These are phyloP conservation scores for Rhytidiadelphus loreus DNA, from an alignment of 225 moss, liverwort and hornwort genomes.

Conservation along the genomic window DNA sequence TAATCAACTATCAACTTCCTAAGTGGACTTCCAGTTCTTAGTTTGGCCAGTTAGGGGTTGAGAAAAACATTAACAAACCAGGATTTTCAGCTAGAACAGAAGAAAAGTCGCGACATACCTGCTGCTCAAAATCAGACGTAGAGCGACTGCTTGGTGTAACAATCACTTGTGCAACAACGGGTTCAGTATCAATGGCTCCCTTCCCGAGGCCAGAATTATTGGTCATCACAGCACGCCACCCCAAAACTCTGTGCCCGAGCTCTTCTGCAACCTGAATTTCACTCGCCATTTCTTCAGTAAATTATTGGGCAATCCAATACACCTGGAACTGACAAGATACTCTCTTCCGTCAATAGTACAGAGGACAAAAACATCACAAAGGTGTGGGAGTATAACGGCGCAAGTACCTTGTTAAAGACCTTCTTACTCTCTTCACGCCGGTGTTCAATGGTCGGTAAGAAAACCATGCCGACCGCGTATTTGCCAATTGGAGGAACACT, in stretches of 20 bases:
- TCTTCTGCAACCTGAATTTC: constrained; percentile 55
- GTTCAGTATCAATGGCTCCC: constrained; percentile 71
- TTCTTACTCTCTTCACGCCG: constrained; percentile 51
- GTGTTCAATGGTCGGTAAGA: constrained; percentile 44
- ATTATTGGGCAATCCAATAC: not conserved
- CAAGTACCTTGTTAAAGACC: constrained; percentile 46
- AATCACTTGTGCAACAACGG: constrained; percentile 76
- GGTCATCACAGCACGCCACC: constrained; percentile 67
- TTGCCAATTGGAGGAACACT: constrained; percentile 48
- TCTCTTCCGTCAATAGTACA: not conserved
- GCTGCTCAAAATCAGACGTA: constrained; percentile 51
- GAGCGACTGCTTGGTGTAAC: constrained; percentile 51
- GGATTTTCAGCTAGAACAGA: not conserved
- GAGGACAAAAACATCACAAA: not conserved
- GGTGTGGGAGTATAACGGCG: not conserved
- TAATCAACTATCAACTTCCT: not conserved
- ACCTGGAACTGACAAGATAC: not conserved
- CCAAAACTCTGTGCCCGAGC: constrained; percentile 63
- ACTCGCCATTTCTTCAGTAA: not conserved
- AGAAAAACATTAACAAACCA: not conserved
- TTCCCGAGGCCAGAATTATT: constrained; percentile 59
- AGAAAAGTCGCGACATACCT: constrained; percentile 18
- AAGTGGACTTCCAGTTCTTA: not conserved
- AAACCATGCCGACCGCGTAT: constrained; percentile 82
- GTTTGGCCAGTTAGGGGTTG: not conserved